Base-by-base conservation (phyloP, 1,284 basidiomycete species). In the Meira miltonrushii region DNA sequence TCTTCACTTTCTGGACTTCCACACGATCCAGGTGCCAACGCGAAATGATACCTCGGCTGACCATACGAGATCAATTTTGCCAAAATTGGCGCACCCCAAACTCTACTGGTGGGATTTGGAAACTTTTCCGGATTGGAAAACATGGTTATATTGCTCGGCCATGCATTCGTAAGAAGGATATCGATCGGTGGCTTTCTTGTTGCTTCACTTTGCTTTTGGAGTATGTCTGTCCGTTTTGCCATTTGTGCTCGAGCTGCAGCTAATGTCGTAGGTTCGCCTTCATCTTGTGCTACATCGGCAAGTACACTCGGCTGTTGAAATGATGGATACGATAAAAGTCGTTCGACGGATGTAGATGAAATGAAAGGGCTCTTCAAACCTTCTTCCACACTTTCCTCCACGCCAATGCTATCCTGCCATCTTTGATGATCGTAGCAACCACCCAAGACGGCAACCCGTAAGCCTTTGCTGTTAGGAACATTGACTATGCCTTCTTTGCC, bases 1-100 rank as follows among this genome's bases (percentile, higher is more conserved):
- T 54, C 55, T 0, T 37, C 23, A 7, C 52, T 23, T 39, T n/a
- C 43, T 25, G 25, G 12, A 8, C 7, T 28, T 15, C 48, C 55
- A 44, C 11, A 7, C 1, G 44, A 0, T 0, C 58, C 53, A 0
- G 71, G 74, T 3, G 66, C 69, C 38, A 67, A 61, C 0, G 74
- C 47, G 47, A 78, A 75, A 58, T 65, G 63, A 64, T 78, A 78
- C 0, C 75, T 64, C 0, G 75, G 69, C 15, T 65, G 62, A 1
- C 51, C 61, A 28, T 57, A 56, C 2, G 61, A 44, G 15, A 62
- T 63, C 9, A 78, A 49, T 10, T 64, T 55, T 0, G 73, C 64
- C 21, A 75, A 48, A 0, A 66, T 58, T 3, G 67, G 66, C 1
- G 60, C 62, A n/a, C 75, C 74, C 75, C 71, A 75, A 28, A 56